Evolutionary conservation across 257 asterid species (phyloP), one percentile per base, ranked within the genome.

Genomic region (Anisodus tanguticus): DNA sequence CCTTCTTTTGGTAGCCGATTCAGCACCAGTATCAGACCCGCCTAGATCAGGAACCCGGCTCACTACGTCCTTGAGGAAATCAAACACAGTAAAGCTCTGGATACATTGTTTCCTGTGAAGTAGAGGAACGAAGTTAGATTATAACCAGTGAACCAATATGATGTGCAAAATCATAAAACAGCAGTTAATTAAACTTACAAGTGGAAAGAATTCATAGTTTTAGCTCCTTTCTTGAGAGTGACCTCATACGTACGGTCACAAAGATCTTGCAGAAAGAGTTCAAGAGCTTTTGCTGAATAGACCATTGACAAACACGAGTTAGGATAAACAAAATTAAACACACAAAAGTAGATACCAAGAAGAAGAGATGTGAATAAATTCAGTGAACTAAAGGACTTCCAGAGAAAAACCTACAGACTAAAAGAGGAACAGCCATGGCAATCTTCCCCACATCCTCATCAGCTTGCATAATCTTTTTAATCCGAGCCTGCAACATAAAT

Each of bases 361-460:
- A n/a, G 11, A 6, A 76, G 57, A 78, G 3, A 13, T 26, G 80
- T 78, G 86, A 41, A 60, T 4, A 31, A 54, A 31, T 16, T 69
- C 77, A 39, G 37, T n/a, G 60, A 74, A 19, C n/a, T 39, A 55
- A 26, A 70, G 31, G 78, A 85, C 51, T 54, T 78, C 37, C 68
- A 78, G 12, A 31, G 9, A 5, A 19, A 55, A 43, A 89, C 98
- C 17, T 92, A 94, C 97, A 94, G 10, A 94, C 96, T 88, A 94
- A 86, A 86, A 94, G 92, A 16, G 97, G 98, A 13, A 94, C 98
- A 77, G 94, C 95, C 96, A 92, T 88, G 6, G 98, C 98, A 84
- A 93, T 94, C 92, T 94, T 94, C 82, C 98, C 98, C 55, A 93
- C 90, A 8, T 94, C 98, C 88, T 94, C 98, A 88, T 94, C 97